Evolutionary conservation across 768 basidiomycete species (phyloP).

Genomic region (Boletus reticuloceps): DNA sequence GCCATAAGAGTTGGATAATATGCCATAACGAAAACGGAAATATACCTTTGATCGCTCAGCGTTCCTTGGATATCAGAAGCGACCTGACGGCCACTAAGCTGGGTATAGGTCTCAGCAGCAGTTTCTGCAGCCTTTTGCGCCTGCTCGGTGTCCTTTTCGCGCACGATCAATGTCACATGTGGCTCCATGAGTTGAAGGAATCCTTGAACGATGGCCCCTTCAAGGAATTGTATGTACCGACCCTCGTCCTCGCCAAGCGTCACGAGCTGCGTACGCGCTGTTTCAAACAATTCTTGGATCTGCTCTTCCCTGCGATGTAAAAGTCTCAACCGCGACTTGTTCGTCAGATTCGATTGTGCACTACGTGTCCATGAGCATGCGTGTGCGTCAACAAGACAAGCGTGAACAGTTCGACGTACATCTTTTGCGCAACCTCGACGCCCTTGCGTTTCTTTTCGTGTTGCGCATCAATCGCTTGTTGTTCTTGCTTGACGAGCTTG

Average conservation of each 20-base stretch:
- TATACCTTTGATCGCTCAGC: conserved; percentile 68
- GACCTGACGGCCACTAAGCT: conserved; percentile 71
- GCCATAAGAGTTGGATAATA: neutral
- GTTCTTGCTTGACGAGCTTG: conserved; percentile 95
- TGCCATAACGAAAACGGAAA: conserved; percentile 2
- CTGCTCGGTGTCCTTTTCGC: conserved; percentile 61
- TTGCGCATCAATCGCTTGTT: conserved; percentile 88
- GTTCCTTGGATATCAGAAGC: conserved; percentile 57
- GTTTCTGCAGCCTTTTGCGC: conserved; percentile 61
- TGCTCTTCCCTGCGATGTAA: conserved; percentile 91
- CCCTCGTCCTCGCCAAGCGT: conserved; percentile 61
- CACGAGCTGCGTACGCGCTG: conserved; percentile 61
- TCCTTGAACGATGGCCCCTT: conserved; percentile 83
- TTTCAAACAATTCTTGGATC: conserved; percentile 81
- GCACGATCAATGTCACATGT: conserved; percentile 59
- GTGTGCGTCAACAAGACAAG: neutral
- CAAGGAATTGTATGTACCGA: conserved; percentile 78
- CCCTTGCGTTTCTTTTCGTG: conserved; percentile 97
- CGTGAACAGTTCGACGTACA: conserved; percentile 70
- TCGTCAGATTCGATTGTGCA: conserved; percentile 92
- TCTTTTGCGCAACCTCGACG: conserved; percentile 92
- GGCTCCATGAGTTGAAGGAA: conserved; percentile 82
- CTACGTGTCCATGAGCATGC: conserved; percentile 39
- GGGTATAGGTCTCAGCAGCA: conserved; percentile 67
- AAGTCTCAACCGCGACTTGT: conserved; percentile 89